Conservation (phyloP, 2,329 filamentous ascomycete genomes). For the Trichophyton verrucosum region DNA sequence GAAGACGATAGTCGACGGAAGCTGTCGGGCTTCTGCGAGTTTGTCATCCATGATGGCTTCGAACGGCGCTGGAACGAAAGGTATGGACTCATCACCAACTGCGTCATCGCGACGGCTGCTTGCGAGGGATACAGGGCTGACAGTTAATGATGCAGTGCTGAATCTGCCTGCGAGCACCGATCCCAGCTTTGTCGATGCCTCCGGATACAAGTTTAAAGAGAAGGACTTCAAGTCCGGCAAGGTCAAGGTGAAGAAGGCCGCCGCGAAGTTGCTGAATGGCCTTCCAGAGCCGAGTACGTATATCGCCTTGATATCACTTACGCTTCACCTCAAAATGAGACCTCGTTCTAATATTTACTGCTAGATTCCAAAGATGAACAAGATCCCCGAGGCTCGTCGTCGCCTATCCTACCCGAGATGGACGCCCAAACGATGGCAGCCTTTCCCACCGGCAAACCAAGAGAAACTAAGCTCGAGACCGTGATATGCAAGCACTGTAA, state of each 20-base stretch:
- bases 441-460: constrained; percentile 67
- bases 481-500: constrained; percentile 91
- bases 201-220: constrained; percentile 35
- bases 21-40: not conserved
- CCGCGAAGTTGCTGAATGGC: constrained; percentile 19
- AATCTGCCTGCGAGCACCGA: constrained; percentile 16
- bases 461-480: constrained; percentile 67
- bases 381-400: constrained; percentile 25
- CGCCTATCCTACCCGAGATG: constrained; percentile 43
- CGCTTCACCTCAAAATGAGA: not conserved
- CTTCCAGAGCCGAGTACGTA: not conserved
- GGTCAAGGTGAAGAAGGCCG: constrained; percentile 33
- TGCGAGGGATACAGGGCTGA: not conserved
- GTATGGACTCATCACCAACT: constrained; percentile 1
- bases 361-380: constrained; percentile 16
- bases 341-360: not conserved
- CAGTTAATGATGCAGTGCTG: not conserved
- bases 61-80: constrained; percentile 4
- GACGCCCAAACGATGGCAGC: constrained; percentile 65
- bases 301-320: not conserved
- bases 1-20: not conserved
- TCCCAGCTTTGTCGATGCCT: constrained; percentile 31
- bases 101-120: not conserved
- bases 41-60: constrained; percentile 5
- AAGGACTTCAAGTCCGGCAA: constrained; percentile 34